These are phyloP conservation scores for Eruca vesicaria DNA, from an alignment of 441 rosid species.

Conservation along the genomic window DNA sequence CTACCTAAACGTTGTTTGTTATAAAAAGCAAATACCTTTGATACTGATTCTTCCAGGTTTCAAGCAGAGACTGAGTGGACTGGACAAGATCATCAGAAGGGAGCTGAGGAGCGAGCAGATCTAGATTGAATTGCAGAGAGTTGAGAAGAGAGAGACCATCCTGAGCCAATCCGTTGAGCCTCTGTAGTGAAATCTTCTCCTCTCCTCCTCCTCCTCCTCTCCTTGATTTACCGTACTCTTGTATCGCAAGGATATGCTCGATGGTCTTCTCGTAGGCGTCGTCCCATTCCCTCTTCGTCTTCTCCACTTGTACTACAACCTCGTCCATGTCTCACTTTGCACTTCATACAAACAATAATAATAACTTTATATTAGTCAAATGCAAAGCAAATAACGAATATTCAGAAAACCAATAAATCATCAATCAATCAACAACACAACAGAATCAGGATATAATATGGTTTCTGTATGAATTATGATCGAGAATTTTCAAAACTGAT, in stretches of 20 bases:
- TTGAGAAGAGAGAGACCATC: constrained; percentile 79
- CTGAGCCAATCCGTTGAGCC: constrained; percentile 80
- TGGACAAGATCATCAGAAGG: constrained; percentile 62
- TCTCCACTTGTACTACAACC: constrained; percentile 79
- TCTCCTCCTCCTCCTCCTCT: constrained; percentile 13
- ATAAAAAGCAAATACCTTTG: constrained; percentile 42
- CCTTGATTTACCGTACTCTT: constrained; percentile 53
- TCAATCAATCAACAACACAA: no score
- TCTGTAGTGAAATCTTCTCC: constrained; percentile 61
- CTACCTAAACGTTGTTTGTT: neutral
- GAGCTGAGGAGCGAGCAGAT: constrained; percentile 84
- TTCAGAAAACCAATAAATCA: no score
- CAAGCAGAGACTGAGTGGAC: constrained; percentile 59
- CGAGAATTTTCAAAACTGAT: no score
- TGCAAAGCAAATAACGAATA: no score
- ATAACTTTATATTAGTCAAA: no score
- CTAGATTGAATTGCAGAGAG: constrained; percentile 72
- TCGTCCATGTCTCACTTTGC: constrained; percentile 55
- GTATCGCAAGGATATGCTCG: constrained; percentile 55
- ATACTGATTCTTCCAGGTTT: constrained; percentile 62
- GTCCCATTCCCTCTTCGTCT: constrained; percentile 83
- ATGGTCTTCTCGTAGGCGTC: constrained; percentile 56
- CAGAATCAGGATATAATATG: no score
- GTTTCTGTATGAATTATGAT: no score
- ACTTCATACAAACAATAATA: no score